A percentile compares a stretch with the other conserved stretches of the same genome.
Conservation (phyloP, 768 basidiomycete species). For the Mycena maculata region DNA sequence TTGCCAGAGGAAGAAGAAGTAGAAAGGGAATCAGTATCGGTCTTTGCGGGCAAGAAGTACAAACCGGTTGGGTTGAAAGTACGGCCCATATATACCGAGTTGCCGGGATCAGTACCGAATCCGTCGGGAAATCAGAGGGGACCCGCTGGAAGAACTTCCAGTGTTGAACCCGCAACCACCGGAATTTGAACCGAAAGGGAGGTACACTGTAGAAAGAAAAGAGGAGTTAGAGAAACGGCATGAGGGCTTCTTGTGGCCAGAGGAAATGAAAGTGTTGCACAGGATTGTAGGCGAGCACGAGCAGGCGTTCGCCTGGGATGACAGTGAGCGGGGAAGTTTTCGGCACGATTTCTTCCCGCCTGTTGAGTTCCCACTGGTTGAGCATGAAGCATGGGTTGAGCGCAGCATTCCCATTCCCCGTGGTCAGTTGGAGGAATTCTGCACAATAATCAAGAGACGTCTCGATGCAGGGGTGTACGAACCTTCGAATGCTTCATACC, state of each 20-base stretch:
- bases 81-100: constrained; percentile 33
- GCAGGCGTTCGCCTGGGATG: constrained; percentile 19
- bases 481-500: constrained; percentile 34
- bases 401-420: constrained; percentile 33
- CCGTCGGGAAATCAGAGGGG: constrained; percentile 33
- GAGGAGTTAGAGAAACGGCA: constrained; percentile 33
- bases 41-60: constrained; percentile 34
- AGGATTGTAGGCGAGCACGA: constrained; percentile 39
- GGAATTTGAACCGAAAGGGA: constrained; percentile 29
- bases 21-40: neutral
- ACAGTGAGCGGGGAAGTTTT: constrained; percentile 18
- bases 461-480: constrained; percentile 32
- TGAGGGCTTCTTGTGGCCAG: constrained; percentile 39
- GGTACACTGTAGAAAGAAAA: constrained; percentile 37
- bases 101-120: constrained; percentile 40
- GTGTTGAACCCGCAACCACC: constrained; percentile 32
- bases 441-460: constrained; percentile 30
- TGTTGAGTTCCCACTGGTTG: constrained; percentile 36
- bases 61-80: constrained; percentile 36
- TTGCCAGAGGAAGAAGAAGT: neutral
- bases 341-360: constrained; percentile 8
- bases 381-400: constrained; percentile 39
- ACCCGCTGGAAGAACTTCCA: constrained; percentile 39
- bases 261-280: constrained; percentile 40
- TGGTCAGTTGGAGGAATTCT: constrained; percentile 30